Evolutionary conservation across 2,329 filamentous ascomycete genomes (phyloP).

Genomic region (Cytospora piceicola): DNA sequence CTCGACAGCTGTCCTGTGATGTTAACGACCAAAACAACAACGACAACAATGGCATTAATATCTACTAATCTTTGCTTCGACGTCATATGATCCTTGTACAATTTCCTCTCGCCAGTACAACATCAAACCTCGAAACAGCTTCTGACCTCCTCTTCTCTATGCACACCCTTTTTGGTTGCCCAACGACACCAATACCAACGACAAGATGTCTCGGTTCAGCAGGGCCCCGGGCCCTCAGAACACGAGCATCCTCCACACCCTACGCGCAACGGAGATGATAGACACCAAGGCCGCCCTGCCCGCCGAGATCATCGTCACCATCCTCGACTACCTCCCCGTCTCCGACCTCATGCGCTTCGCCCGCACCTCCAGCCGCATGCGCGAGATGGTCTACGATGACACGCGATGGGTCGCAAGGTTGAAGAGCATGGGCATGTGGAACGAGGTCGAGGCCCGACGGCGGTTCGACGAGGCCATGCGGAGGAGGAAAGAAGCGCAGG

Average conservation of each 20-base stretch:
- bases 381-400: constrained; percentile 99
- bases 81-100: not conserved
- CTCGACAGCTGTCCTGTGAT: not conserved
- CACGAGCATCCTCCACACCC: constrained; percentile 70
- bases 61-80: not conserved
- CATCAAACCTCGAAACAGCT: not conserved
- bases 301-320: constrained; percentile 87
- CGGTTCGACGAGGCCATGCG: constrained; percentile 75
- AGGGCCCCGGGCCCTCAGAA: constrained; percentile 43
- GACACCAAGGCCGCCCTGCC: constrained; percentile 79
- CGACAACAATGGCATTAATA: not conserved
- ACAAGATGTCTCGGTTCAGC: constrained; percentile 50
- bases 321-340: constrained; percentile 87
- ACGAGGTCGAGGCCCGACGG: constrained; percentile 81
- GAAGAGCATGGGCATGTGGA: constrained; percentile 88
- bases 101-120: not conserved
- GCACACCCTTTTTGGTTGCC: not conserved
- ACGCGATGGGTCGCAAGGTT: constrained; percentile 89
- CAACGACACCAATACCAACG: not conserved
- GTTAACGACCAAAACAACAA: not conserved
- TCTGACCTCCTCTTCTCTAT: not conserved
- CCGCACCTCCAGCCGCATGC: constrained; percentile 80
- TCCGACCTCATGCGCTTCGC: constrained; percentile 85
- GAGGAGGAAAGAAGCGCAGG: constrained; percentile 60
- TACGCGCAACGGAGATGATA: constrained; percentile 81